phyloP scores from a whole-genome alignment of 2,329 filamentous ascomycete species.

The Lithohypha guttulata region DNA sequence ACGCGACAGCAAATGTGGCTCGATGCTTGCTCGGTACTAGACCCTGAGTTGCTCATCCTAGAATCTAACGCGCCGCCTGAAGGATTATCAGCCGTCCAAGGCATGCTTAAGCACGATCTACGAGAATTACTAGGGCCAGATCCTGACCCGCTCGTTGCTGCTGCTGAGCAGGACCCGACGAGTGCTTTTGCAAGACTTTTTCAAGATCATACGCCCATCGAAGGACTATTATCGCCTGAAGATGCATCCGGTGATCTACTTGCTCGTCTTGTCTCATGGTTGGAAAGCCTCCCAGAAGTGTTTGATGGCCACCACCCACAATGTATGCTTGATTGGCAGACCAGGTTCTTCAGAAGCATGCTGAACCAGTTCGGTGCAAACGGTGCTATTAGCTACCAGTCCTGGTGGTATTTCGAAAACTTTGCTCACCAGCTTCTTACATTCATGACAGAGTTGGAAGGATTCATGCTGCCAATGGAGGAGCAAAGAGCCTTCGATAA shows the following conservation, averaged over 20 bases:
- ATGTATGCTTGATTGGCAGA: constrained; percentile 36
- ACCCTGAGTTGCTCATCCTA: constrained; percentile 46
- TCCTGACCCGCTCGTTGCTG: constrained; percentile 14
- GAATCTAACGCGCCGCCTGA: constrained; percentile 45
- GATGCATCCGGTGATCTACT: constrained; percentile 11
- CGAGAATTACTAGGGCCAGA: constrained; percentile 33
- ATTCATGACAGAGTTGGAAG: constrained; percentile 23
- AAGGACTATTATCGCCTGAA: constrained; percentile 1
- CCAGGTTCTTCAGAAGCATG: constrained; percentile 34
- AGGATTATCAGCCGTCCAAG: constrained; percentile 30
- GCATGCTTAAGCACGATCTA: constrained; percentile 35
- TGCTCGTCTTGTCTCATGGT: constrained; percentile 37
- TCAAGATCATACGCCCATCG: constrained; percentile 8
- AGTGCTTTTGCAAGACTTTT: constrained; percentile 18
- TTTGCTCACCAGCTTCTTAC: constrained; percentile 21
- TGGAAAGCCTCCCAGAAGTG: constrained; percentile 30
- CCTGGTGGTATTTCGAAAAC: constrained; percentile 32
- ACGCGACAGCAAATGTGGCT: constrained; percentile 93
- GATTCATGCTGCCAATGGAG: constrained; percentile 17
- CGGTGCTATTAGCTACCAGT: constrained; percentile 37
- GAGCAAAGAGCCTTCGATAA: constrained; percentile 17
- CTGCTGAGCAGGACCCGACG: constrained; percentile 28
- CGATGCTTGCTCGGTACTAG: constrained; percentile 64
- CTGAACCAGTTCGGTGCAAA: constrained; percentile 35
- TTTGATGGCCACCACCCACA: constrained; percentile 34